These are phyloP conservation scores for Glebionis coronaria DNA, from an alignment of 129 eudicot genomes.

Conservation along the genomic window DNA sequence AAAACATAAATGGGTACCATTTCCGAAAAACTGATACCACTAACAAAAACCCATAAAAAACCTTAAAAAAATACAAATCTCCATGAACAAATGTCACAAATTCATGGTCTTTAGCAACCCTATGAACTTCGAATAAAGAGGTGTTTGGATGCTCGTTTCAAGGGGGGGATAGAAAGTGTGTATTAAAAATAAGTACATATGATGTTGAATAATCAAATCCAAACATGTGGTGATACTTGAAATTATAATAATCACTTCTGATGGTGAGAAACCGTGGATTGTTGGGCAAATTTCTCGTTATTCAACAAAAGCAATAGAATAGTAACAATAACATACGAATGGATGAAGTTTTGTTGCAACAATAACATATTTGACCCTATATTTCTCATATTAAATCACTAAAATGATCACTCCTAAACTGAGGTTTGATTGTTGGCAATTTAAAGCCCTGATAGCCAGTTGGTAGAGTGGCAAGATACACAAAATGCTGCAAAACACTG, in stretches of 20 bases:
- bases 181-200: not conserved
- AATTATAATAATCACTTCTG: not conserved
- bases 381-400: not conserved
- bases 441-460: not conserved
- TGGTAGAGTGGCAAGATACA: not conserved
- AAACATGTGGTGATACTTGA: too few species aligned
- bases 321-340: not conserved
- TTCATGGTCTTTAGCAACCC: slow-evolving; percentile 10
- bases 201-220: not conserved
- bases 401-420: not conserved
- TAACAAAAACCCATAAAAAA: not conserved
- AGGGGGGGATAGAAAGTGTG: not conserved
- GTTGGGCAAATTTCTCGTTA: not conserved
- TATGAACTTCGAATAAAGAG: not conserved
- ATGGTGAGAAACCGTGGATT: not conserved
- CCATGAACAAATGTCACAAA: slow-evolving; percentile 12
- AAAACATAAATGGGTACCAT: too few species aligned
- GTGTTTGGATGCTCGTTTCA: not conserved
- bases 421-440: not conserved
- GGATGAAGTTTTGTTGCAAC: not conserved
- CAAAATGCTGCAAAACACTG: not conserved
- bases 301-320: not conserved
- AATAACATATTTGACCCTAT: not conserved
- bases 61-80: not conserved
- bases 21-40: too few species aligned